Conservation (phyloP, 2,329 filamentous ascomycete species). For the Colletotrichum sp. region DNA sequence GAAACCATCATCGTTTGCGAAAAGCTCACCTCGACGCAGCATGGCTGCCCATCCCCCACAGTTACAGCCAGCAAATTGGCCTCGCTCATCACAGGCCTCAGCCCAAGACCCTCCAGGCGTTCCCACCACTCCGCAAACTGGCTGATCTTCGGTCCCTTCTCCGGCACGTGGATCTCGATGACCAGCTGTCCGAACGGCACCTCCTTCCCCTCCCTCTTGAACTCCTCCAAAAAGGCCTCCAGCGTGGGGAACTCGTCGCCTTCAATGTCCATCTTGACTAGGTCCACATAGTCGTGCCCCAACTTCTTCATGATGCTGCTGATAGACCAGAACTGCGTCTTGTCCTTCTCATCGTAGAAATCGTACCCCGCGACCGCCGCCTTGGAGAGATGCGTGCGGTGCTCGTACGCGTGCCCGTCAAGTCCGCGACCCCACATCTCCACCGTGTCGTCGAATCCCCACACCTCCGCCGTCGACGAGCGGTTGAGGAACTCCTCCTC, state of each 20-base stretch:
- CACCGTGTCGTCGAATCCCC: slow-evolving; percentile 41
- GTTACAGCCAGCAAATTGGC: neutral
- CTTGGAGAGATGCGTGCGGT: neutral
- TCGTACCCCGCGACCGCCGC: neutral
- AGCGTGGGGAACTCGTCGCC: slow-evolving; percentile 35
- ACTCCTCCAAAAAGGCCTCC: neutral
- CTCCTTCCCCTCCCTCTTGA: neutral
- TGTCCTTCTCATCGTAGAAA: neutral
- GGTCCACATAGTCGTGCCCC: slow-evolving; percentile 40
- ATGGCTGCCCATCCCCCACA: neutral
- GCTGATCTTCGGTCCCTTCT: neutral
- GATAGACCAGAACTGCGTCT: slow-evolving; percentile 28
- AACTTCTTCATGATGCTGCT: slow-evolving; percentile 38
- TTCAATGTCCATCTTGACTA: slow-evolving; percentile 45
- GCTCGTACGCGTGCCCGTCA: neutral
- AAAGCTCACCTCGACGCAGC: neutral
- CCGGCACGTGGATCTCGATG: slow-evolving; percentile 7
- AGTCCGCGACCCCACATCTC: slow-evolving; percentile 28
- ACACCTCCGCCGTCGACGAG: slow-evolving; percentile 37
- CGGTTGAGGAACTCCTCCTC: slow-evolving; percentile 30
- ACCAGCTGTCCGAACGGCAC: slow-evolving; percentile 17
- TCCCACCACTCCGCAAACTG: neutral
- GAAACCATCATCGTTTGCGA: neutral
- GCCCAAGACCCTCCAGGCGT: neutral
- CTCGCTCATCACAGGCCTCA: neutral